A percentile compares a stretch with the other conserved stretches of the same genome.
phyloP scores from a whole-genome alignment of 2,329 filamentous ascomycete species.

The Clonostachys byssicola region DNA sequence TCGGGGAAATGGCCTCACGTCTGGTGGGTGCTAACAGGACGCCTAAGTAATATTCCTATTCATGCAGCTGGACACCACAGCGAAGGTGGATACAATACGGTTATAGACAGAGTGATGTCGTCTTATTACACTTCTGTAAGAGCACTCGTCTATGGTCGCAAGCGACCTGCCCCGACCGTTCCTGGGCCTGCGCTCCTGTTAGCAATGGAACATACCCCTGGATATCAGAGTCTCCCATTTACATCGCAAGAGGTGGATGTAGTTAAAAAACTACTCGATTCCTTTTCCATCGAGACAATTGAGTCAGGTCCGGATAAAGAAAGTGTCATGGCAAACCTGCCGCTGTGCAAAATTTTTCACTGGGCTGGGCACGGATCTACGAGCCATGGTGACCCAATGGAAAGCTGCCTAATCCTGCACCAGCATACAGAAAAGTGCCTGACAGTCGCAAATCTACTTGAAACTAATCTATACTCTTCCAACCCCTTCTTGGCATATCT shows the following conservation, averaged over 20 bases:
- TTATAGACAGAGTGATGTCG: slow-evolving; percentile 27
- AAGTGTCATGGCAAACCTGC: slow-evolving; percentile 15
- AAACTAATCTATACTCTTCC: slow-evolving; percentile 5
- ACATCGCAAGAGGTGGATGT: slow-evolving; percentile 9
- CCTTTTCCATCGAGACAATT: neutral
- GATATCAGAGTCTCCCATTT: slow-evolving; percentile 6
- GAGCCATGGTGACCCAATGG: slow-evolving; percentile 1
- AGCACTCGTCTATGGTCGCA: slow-evolving; percentile 16
- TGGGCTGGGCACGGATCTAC: slow-evolving; percentile 31
- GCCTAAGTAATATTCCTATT: slow-evolving; percentile 18
- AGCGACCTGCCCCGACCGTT: too few species aligned
- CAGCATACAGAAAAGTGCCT: slow-evolving; percentile 3
- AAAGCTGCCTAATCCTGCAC: slow-evolving; percentile 6
- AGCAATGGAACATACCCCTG: slow-evolving; percentile 13
- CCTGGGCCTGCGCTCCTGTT: slow-evolving; percentile 15
- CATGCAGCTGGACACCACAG: slow-evolving; percentile 25
- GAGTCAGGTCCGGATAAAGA: slow-evolving; percentile 4
- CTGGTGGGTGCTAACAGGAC: slow-evolving; percentile 26
- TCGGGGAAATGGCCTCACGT: slow-evolving; percentile 17
- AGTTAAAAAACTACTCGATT: slow-evolving; percentile 5
- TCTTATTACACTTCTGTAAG: slow-evolving; percentile 29
- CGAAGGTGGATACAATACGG: slow-evolving; percentile 9
- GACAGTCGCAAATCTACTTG: slow-evolving; percentile 7
- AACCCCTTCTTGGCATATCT: slow-evolving; percentile 28
- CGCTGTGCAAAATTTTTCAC: slow-evolving; percentile 26